Conservation (phyloP, 257 asterid species). For the Nicotiana paniculata region DNA sequence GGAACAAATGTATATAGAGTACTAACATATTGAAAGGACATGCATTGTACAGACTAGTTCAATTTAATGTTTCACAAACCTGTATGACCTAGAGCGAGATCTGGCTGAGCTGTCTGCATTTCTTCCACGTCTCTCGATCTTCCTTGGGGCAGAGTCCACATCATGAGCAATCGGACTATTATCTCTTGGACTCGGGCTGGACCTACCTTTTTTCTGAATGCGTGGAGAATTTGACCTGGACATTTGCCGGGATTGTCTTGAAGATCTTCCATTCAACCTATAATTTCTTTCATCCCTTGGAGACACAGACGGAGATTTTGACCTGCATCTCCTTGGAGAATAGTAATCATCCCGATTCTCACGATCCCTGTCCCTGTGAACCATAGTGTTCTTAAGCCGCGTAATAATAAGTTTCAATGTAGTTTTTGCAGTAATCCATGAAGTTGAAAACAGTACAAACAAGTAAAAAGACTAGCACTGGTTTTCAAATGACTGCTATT, state of each 20-base stretch:
- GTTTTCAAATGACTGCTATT: conserved; percentile 5
- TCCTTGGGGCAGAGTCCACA: conserved; percentile 27
- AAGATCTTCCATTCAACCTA: conserved; percentile 34
- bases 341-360: conserved; percentile 32
- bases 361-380: conserved; percentile 36
- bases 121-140: conserved; percentile 44
- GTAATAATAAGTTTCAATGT: background rate
- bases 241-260: conserved; percentile 40
- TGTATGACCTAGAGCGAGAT: conserved; percentile 47
- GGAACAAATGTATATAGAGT: background rate
- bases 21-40: background rate
- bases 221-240: conserved; percentile 53
- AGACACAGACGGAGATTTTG: conserved; percentile 54
- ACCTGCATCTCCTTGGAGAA: conserved; percentile 50
- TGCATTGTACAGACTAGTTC: background rate
- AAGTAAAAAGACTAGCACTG: background rate
- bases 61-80: conserved; percentile 22
- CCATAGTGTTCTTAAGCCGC: conserved; percentile 7
- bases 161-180: conserved; percentile 28
- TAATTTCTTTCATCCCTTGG: conserved; percentile 35
- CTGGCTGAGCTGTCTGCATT: conserved; percentile 35
- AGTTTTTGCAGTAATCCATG: background rate
- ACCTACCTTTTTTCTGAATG: conserved; percentile 24
- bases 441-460: background rate
- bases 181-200: conserved; percentile 35